Percentiles rank a stretch among this genome's conserved stretches.
phyloP scores from a whole-genome alignment of 169 alveolate genomes.

The Plasmodium berghei region DNA sequence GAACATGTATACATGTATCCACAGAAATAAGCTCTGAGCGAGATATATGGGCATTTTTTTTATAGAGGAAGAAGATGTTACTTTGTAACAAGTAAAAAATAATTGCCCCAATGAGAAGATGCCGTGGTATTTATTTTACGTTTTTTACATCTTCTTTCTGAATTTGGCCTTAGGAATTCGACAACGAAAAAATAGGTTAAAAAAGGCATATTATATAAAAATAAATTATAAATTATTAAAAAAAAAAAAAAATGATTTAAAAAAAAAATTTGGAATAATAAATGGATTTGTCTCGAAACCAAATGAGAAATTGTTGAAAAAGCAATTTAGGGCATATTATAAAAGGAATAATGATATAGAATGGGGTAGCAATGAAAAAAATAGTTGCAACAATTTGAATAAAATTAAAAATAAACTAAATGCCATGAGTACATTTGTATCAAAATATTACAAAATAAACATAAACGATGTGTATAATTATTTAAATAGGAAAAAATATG shows the following conservation, averaged over 20 bases:
- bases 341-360: background rate
- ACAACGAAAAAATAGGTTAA: constrained; percentile 14
- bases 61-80: background rate
- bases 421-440: constrained; percentile 83
- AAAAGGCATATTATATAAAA: constrained; percentile 21
- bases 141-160: constrained; percentile 30
- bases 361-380: background rate
- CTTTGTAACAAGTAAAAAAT: constrained; percentile 12
- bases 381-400: background rate
- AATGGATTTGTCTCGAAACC: background rate
- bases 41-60: background rate
- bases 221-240: constrained; percentile 41
- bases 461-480: constrained; percentile 85
- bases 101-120: constrained; percentile 52
- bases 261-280: constrained; percentile 6
- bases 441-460: constrained; percentile 83
- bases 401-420: background rate
- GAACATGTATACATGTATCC: background rate
- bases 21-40: constrained; percentile 1
- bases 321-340: background rate
- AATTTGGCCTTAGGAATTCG: constrained; percentile 37
- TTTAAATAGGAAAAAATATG: constrained; percentile 85
- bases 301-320: background rate
- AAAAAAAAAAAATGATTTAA: constrained; percentile 23
- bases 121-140: constrained; percentile 25